Base-by-base conservation (phyloP, 2,329 filamentous ascomycete genomes). In the Magnaporthales sp. region DNA sequence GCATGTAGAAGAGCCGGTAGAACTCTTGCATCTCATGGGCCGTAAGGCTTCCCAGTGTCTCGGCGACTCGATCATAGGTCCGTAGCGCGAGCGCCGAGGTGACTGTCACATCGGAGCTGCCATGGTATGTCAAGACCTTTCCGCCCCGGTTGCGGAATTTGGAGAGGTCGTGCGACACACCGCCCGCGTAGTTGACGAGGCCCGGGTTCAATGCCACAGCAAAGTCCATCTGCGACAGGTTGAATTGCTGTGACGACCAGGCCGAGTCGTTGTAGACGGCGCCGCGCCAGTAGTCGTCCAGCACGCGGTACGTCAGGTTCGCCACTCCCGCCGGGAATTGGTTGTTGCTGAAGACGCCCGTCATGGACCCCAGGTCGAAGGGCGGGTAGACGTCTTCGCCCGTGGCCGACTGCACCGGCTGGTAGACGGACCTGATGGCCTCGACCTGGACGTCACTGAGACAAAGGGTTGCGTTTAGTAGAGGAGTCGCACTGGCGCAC, bases 1-100 rank as follows among this genome's bases (percentile, higher is more conserved):
- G 80, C 68, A 86, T 78, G 32, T 77, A 77, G 76, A 86, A 86
- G 72, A 78, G 80, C 63, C 83, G 78, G 69, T 83, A 80, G 68
- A 81, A 82, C 0, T 74, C 70, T 66, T 82, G 79, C 8, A 82
- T 71, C 66, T 77, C 66, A 0, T 68, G 62, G 61, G 63, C 13
- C n/a, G 15, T 71, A 1, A 70, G 71, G 46, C 68, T 3, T 69
- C 71, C 67, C 80, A 84, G 81, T 5, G 69, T 67, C 7, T 69
- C 9, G 15, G 71, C 68, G 9, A 73, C 72, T 0, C 78, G 81
- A 27, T 82, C 74, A 72, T 84, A 84, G 76, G 83, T 84, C 10
- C 79, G 72, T 10, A 78, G 76, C 10, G 77, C 79, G 70, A 79
- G 81, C 11, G 78, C 77, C 13, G 75, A 77, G 11, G 77, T 75